Percentiles rank a stretch among this genome's conserved stretches.
Evolutionary conservation across 306 rosid species (phyloP).

Genomic region (Quercus aquifolioides): DNA sequence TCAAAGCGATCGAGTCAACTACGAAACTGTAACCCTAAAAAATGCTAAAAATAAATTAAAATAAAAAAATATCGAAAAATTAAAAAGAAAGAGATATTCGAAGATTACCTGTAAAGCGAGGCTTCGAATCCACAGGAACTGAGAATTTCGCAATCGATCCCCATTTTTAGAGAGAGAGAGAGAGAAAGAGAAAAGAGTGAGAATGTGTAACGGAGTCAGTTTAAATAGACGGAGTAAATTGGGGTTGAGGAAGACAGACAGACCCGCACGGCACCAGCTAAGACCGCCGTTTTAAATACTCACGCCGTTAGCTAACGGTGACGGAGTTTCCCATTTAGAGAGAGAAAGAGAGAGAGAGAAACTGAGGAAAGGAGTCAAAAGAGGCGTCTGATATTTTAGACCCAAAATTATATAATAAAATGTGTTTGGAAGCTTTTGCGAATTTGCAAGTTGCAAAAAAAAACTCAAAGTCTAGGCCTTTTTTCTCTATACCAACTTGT

Average conservation of each 20-base stretch:
- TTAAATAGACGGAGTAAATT: constrained; percentile 20
- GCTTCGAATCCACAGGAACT: constrained; percentile 9
- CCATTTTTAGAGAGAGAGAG: constrained; percentile 8
- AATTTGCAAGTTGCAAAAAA: too few species aligned
- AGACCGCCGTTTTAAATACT: background rate
- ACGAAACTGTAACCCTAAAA: background rate
- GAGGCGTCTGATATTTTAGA: too few species aligned
- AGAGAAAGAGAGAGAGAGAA: background rate
- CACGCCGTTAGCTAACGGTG: constrained; percentile 7
- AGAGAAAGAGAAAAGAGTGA: background rate
- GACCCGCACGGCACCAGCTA: constrained; percentile 3
- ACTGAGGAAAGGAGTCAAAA: background rate
- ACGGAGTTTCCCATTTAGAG: background rate
- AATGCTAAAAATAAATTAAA: background rate
- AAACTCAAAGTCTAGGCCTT: too few species aligned
- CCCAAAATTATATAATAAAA: too few species aligned
- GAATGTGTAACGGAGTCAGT: constrained; percentile 7
- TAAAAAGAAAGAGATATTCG: constrained; percentile 8
- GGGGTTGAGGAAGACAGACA: background rate
- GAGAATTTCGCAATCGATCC: constrained; percentile 15
- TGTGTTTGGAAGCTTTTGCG: too few species aligned
- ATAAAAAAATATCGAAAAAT: background rate
- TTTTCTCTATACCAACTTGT: too few species aligned
- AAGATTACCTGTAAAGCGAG: constrained; percentile 16
- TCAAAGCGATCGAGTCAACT: background rate